Evolutionary conservation across 805 yeast genomes (phyloP), one percentile per base, ranked within the genome.

Genomic region (Phaffomyces thermotolerans): DNA sequence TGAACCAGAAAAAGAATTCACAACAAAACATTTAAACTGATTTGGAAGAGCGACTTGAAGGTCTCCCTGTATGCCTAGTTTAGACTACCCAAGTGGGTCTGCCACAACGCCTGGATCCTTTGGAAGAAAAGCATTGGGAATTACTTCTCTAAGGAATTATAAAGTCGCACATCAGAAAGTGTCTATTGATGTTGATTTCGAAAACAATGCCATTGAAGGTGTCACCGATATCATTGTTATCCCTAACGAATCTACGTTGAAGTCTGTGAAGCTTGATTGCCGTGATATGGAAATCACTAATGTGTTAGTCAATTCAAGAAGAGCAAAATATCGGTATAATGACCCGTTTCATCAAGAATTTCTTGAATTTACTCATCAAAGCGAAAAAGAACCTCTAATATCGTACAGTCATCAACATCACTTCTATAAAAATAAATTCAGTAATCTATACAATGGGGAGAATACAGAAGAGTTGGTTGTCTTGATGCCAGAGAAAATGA

Each of bases 111-210:
- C 57, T 0, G 48, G 53, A 9, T 15, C 45, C 0, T 17, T 34
- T 5, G 29, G 51, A n/a, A 44, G 42, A 40, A 40, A 48, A 42
- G 31, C 25, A 18, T 29, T 15, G 30, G 34, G 7, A 4, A 29
- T 38, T 3, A 27, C 12, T 31, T 43, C 40, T 31, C 42, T 38
- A 6, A 34, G 58, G n/a, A 63, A 60, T 27, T 79, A 85, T 60
- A 79, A 75, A 54, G 75, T 91, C 20, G 89, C 91, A 5, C 95
- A 89, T 60, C 97, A 91, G 62, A 75, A 84, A 52, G 84, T 91
- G 13, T 73, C 76, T 23, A 64, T 91, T 17, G 95, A 90, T 58
- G 78, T 91, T 4, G 95, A 89, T 59, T 66, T 90, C 36, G 73
- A 79, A n/a, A 67, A 71, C 15, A 72, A 75, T 48, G 55, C 66